Percentiles rank a stretch among this genome's conserved stretches.
phyloP scores from a whole-genome alignment of 2,329 filamentous ascomycete genomes.

The Curvularia sp. region DNA sequence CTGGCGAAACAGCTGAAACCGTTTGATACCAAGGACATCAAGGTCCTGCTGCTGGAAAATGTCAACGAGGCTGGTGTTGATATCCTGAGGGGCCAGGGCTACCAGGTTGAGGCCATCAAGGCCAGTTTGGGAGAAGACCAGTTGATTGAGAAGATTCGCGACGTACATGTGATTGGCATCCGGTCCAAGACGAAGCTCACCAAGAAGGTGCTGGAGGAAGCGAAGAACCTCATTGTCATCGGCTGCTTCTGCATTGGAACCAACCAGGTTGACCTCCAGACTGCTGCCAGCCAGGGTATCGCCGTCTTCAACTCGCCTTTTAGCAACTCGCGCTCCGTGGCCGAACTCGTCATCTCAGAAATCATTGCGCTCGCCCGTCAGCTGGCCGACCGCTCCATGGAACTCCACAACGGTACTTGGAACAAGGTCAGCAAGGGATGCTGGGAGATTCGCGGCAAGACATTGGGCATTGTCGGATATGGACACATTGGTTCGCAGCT shows the following conservation, averaged over 20 bases:
- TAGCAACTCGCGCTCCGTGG: conserved; percentile 95
- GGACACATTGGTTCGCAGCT: conserved; percentile 97
- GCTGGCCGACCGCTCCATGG: conserved; percentile 88
- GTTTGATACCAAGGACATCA: conserved; percentile 94
- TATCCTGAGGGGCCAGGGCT: conserved; percentile 83
- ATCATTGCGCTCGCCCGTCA: conserved; percentile 92
- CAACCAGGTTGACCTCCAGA: conserved; percentile 89
- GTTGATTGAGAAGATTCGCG: conserved; percentile 96
- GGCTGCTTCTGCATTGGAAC: conserved; percentile 99
- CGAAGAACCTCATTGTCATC: conserved; percentile 92
- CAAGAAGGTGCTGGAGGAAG: conserved; percentile 81
- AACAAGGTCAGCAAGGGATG: conserved; percentile 97
- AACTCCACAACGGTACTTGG: conserved; percentile 94
- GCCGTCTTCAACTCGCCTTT: conserved; percentile 99
- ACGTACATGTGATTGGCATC: conserved; percentile 97
- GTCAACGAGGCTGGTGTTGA: conserved; percentile 89
- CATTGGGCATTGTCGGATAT: conserved; percentile 93
- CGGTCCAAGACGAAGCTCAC: conserved; percentile 97
- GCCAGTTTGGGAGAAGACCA: conserved; percentile 88
- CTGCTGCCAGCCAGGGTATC: conserved; percentile 83
- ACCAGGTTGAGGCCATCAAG: conserved; percentile 94
- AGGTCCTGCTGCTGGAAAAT: conserved; percentile 94
- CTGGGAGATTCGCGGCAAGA: conserved; percentile 99
- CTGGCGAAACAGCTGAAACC: conserved; percentile 83
- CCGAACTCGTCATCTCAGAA: conserved; percentile 92